A percentile compares a stretch with the other conserved stretches of the same genome.
Conservation (phyloP, 192 early-diverging fungal genomes). For the Backusella parvicylindrica region DNA sequence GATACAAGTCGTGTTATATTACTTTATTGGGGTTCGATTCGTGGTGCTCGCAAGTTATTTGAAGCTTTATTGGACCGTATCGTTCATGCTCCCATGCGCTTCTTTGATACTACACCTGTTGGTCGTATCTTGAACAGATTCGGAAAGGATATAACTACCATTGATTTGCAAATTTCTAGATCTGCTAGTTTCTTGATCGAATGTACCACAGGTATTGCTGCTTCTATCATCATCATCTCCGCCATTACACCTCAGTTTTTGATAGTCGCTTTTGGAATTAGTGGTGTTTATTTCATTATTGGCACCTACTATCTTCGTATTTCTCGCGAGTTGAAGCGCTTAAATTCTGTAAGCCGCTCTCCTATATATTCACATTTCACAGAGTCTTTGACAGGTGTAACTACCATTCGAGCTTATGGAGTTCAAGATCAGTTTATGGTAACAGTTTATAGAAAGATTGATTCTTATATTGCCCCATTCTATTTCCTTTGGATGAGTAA, state of each 20-base stretch:
- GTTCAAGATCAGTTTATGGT: slow-evolving; percentile 60
- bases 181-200: slow-evolving; percentile 12
- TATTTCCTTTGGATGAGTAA: slow-evolving; percentile 76
- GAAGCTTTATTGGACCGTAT: slow-evolving; percentile 48
- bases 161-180: slow-evolving; percentile 34
- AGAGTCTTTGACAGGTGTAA: slow-evolving; percentile 74
- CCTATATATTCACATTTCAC: slow-evolving; percentile 80
- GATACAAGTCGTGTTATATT: slow-evolving; percentile 42
- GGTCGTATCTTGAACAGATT: slow-evolving; percentile 79
- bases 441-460: slow-evolving; percentile 51
- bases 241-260: slow-evolving; percentile 37
- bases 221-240: slow-evolving; percentile 35
- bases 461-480: slow-evolving; percentile 66
- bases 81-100: slow-evolving; percentile 64
- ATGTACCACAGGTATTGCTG: slow-evolving; percentile 3
- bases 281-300: slow-evolving; percentile 55
- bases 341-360: slow-evolving; percentile 71
- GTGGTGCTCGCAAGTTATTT: slow-evolving; percentile 53
- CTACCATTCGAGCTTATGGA: slow-evolving; percentile 82
- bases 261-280: slow-evolving; percentile 35
- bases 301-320: slow-evolving; percentile 64
- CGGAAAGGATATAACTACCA: slow-evolving; percentile 60
- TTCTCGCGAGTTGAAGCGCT: slow-evolving; percentile 86
- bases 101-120: slow-evolving; percentile 77
- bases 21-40: slow-evolving; percentile 45